Evolutionary conservation across 345 rosid genomes (phyloP).

Genomic region (Camelina hispida): DNA sequence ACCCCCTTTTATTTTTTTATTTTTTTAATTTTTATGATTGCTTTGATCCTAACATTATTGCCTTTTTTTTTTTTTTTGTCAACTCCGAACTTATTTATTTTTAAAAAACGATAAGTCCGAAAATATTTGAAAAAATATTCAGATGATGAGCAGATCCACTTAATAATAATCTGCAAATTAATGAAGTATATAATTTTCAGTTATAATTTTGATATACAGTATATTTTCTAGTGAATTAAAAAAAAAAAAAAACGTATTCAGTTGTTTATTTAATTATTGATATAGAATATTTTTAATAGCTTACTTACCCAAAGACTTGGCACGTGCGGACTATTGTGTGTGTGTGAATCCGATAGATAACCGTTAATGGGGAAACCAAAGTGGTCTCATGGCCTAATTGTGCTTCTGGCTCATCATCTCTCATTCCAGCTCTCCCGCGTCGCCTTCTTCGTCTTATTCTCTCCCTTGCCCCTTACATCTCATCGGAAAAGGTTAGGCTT

Average conservation of each 20-base stretch:
- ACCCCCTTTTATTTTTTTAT: not conserved
- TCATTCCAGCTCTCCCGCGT: too few species aligned
- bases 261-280: too few species aligned
- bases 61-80: not conserved
- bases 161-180: not conserved
- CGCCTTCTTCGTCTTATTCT: too few species aligned
- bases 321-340: slow-evolving; percentile 23
- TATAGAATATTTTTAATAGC: not conserved
- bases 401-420: too few species aligned
- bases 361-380: not conserved
- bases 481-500: too few species aligned
- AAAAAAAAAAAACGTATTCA: too few species aligned
- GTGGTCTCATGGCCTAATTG: too few species aligned
- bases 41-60: slow-evolving; percentile 14
- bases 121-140: not conserved
- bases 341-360: slow-evolving; percentile 1
- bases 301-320: not conserved
- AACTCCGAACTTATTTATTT: too few species aligned
- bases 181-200: too few species aligned
- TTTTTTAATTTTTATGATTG: slow-evolving; percentile 14
- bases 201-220: too few species aligned
- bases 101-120: not conserved
- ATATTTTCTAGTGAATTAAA: too few species aligned
- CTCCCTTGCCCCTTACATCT: too few species aligned
- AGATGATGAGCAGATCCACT: not conserved